Evolutionary conservation across 495 filamentous ascomycete genomes (phyloP).

Genomic region (Poronia punctata): DNA sequence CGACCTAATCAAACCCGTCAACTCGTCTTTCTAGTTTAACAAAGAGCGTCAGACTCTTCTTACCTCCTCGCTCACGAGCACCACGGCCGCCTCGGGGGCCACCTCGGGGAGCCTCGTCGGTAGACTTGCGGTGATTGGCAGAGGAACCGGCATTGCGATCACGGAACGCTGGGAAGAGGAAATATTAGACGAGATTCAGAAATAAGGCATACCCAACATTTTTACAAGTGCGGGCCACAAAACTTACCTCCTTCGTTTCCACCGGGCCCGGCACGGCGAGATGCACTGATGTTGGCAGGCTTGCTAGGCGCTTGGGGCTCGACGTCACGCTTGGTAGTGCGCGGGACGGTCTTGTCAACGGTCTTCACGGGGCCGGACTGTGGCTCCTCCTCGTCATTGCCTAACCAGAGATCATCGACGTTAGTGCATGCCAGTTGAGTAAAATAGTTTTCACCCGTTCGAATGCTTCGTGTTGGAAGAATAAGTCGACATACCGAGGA

Average conservation of each 20-base stretch:
- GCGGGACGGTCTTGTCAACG: constrained; percentile 72
- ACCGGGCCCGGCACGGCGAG: constrained; percentile 49
- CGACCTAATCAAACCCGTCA: constrained; percentile 31
- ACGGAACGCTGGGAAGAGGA: constrained; percentile 62
- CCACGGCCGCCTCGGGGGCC: constrained; percentile 46
- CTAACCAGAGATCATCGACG: constrained; percentile 36
- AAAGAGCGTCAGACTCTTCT: constrained; percentile 35
- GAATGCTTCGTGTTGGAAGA: constrained; percentile 17
- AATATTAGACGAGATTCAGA: constrained; percentile 10
- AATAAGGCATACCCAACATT: too few relatives aligned
- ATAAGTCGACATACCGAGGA: constrained; percentile 71
- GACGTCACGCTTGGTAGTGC: constrained; percentile 84
- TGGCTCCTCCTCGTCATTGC: constrained; percentile 79
- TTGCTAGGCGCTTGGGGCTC: constrained; percentile 60
- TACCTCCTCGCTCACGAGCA: constrained; percentile 54
- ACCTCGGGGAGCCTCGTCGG: constrained; percentile 57
- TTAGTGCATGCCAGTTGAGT: constrained; percentile 20
- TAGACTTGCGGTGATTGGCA: constrained; percentile 76
- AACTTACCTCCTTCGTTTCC: constrained; percentile 77
- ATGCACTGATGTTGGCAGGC: constrained; percentile 35
- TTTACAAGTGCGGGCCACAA: too few relatives aligned
- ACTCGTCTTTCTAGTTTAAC: background rate
- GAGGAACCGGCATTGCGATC: constrained; percentile 77
- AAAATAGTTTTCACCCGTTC: constrained; percentile 27
- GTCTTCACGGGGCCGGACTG: constrained; percentile 74